Percentiles rank a stretch among this genome's conserved stretches.
Evolutionary conservation across 2,329 filamentous ascomycete species (phyloP).

Genomic region (Botrytis medusae): DNA sequence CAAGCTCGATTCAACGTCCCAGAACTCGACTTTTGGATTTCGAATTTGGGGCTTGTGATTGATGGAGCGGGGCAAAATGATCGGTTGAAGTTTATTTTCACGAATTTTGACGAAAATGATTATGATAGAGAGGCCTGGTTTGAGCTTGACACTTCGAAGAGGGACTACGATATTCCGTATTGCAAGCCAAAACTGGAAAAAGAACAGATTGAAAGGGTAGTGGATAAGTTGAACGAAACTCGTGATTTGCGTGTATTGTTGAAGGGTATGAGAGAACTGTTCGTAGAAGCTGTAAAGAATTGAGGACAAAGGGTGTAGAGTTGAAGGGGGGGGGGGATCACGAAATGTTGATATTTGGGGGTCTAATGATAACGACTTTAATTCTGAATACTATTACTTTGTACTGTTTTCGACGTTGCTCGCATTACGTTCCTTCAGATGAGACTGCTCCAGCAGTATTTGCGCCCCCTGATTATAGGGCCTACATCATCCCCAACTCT

Average conservation of each 20-base stretch:
- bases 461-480: neutral
- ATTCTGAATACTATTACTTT: neutral
- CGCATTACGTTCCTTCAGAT: neutral
- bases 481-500: neutral
- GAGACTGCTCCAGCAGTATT: neutral
- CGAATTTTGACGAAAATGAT: slow-evolving; percentile 80
- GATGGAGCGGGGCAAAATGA: slow-evolving; percentile 85
- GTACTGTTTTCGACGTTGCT: neutral
- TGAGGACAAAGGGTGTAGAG: slow-evolving; percentile 14
- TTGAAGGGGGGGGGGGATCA: neutral
- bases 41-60: slow-evolving; percentile 82
- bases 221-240: slow-evolving; percentile 79
- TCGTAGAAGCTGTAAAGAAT: slow-evolving; percentile 61
- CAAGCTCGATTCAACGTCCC: slow-evolving; percentile 88
- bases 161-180: slow-evolving; percentile 83
- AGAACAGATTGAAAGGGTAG: slow-evolving; percentile 72
- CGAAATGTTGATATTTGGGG: neutral
- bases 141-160: slow-evolving; percentile 76
- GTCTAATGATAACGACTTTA: neutral
- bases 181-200: slow-evolving; percentile 79
- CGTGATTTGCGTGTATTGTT: slow-evolving; percentile 70
- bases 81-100: slow-evolving; percentile 85
- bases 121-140: slow-evolving; percentile 93
- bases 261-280: slow-evolving; percentile 80
- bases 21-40: slow-evolving; percentile 94